Evolutionary conservation across 805 yeast genomes (phyloP).

Genomic region (Candida nitratophila): DNA sequence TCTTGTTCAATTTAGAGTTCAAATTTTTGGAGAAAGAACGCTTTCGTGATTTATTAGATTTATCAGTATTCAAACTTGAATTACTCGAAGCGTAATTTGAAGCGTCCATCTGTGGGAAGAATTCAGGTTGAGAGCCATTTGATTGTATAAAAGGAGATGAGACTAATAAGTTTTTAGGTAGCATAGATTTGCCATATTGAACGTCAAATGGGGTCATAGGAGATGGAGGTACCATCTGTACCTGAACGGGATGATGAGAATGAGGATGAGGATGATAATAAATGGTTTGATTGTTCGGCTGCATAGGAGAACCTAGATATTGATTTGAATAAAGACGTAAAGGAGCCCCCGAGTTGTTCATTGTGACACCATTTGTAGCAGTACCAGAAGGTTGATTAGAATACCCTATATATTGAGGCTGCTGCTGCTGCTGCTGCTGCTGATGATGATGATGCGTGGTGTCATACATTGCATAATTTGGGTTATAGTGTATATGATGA

Average conservation of each 20-base stretch:
- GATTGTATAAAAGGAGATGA: constrained; percentile 44
- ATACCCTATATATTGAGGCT: no score
- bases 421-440: no score
- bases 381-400: no score
- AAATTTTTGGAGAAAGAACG: not conserved
- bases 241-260: not conserved
- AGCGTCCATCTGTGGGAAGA: not conserved
- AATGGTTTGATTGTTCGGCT: not conserved
- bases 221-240: constrained; percentile 8
- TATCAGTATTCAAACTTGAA: constrained; percentile 2
- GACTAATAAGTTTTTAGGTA: constrained; percentile 55
- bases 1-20: constrained; percentile 4
- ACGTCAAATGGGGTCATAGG: constrained; percentile 55
- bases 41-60: no score
- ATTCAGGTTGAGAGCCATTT: not conserved
- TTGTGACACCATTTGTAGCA: no score
- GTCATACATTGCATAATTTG: no score
- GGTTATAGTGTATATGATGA: no score
- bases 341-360: not conserved
- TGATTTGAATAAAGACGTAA: not conserved
- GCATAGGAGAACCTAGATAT: not conserved
- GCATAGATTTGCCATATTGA: constrained; percentile 51
- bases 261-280: not conserved
- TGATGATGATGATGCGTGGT: no score
- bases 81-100: constrained; percentile 7